Evolutionary conservation across 768 basidiomycete genomes (phyloP), one percentile per base, ranked within the genome.

Genomic region (Phylloporus sp.): DNA sequence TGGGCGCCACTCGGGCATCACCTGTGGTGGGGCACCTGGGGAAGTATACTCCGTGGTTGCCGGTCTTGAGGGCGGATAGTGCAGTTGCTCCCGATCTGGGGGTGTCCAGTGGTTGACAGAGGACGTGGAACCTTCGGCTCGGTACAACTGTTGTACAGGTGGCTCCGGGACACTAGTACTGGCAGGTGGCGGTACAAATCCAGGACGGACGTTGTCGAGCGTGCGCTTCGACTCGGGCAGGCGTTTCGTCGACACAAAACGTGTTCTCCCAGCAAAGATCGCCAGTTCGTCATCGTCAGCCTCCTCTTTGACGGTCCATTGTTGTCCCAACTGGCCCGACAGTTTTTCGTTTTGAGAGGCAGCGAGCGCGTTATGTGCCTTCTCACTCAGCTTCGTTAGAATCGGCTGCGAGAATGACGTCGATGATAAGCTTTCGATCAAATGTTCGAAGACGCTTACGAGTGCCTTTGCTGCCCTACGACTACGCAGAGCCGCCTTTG

Each of bases 231-330:
- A 49, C 22, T 64, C 63, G 28, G 54, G 64, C 27, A 67, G 49
- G 62, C 69, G 70, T 58, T 76, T 75, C 8, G 73, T 69, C 3
- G 81, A 78, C 13, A 87, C 78, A 35, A 88, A 79, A 9, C 80
- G 74, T 0, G 80, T 84, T 52, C 80, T 79, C 5, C 86, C 87
- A 0, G 84, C 80, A 59, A 88, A 84, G 39, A 88, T 85, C 0
- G 80, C 73, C 5, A 89, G 71, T 54, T 86, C 86, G 52, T 88
- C 86, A 18, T 64, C 84, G 1, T 69, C 72, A 11, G 75, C 75
- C 44, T 81, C 80, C 50, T 76, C 70, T 47, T 80, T 77, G 57
- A 83, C 67, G 32, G 67, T 72, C 84, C 81, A 83, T 4, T 75
- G 66, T 18, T 75, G 61, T 6, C 79, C 72, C 62, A 50, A 56